Base-by-base conservation (phyloP, 352 stramenopile genomes). In the Lagenidium giganteum region DNA sequence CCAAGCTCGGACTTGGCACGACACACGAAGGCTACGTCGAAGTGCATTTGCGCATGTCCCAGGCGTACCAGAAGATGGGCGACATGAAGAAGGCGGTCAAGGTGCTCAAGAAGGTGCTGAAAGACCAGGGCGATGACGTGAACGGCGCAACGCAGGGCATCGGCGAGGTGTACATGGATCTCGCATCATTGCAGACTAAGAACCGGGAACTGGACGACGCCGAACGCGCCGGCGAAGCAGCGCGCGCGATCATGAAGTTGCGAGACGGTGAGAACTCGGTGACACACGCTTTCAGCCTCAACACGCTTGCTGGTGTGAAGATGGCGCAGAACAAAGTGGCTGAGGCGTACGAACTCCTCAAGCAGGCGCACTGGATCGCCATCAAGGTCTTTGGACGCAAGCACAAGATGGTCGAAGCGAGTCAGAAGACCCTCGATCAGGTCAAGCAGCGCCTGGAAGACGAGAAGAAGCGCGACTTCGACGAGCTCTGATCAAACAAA, bases 11-110 rank as follows among this genome's bases (percentile, higher is more conserved):
- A 1, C 61, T 93, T 3, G 82, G 76, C 16, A 46, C 67, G 44
- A 65, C 61, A 1, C 82, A 93, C 20, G 78, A 90, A 47, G 80
- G 71, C 26, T 87, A 85, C 52, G 61, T 91, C 38, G 82, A 93
- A 41, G 70, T 75, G 2, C 72, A 64, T 27, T 32, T 88, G 39
- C 67, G 65, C 27, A 88, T 93, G 25, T 76, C 66, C 0, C 70
- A 90, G 44, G 64, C 50, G 5, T 90, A 90, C 58, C 74, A 84
- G 57, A 81, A 80, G 32, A 34, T 89, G 18, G 60, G 61, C 25
- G 70, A 90, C 14, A 55, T 73, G 41, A 61, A 69, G 30, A 67
- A 73, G 17, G 68, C 63, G 1, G 33, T 84, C 14, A 73, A 77
- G 39, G 57, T 70, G 28, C 55, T 87, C 25, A 68, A 75, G 40